phyloP scores from a whole-genome alignment of 164 flowering plant genomes.

The Piper longum region DNA sequence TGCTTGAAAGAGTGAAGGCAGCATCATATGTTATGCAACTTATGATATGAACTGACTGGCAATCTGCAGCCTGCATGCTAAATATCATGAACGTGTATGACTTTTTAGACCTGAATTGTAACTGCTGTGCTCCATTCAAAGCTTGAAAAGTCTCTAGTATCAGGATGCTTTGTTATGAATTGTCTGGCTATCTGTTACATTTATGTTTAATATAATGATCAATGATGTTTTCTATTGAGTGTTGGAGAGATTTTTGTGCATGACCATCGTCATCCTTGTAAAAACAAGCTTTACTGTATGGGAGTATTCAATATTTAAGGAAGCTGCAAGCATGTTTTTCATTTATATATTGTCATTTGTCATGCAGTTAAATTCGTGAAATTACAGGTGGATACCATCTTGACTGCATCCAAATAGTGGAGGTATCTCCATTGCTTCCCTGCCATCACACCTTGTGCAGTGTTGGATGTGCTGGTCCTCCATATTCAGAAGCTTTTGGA shows the following conservation, averaged over 20 bases:
- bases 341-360: no score
- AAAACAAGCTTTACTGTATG: not conserved
- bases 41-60: not conserved
- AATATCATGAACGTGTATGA: not conserved
- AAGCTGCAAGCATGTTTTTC: no score
- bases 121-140: not conserved
- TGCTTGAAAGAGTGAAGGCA: no score
- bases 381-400: conserved; percentile 51
- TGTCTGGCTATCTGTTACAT: no score
- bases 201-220: no score
- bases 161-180: no score
- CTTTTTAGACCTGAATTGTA: not conserved
- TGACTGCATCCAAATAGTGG: conserved; percentile 70
- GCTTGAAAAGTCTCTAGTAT: no score
- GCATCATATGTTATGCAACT: no score
- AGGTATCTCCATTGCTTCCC: conserved; percentile 89
- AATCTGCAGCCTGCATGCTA: not conserved
- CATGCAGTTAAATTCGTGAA: conserved; percentile 75
- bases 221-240: no score
- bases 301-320: no score
- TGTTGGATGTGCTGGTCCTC: conserved; percentile 83
- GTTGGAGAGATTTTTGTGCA: no score
- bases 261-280: not conserved
- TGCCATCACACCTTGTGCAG: conserved; percentile 87
- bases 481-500: conserved; percentile 65